A percentile compares a stretch with the other conserved stretches of the same genome.
Conservation (phyloP, 2,329 filamentous ascomycete species). For the Daldinia eschscholtzii region DNA sequence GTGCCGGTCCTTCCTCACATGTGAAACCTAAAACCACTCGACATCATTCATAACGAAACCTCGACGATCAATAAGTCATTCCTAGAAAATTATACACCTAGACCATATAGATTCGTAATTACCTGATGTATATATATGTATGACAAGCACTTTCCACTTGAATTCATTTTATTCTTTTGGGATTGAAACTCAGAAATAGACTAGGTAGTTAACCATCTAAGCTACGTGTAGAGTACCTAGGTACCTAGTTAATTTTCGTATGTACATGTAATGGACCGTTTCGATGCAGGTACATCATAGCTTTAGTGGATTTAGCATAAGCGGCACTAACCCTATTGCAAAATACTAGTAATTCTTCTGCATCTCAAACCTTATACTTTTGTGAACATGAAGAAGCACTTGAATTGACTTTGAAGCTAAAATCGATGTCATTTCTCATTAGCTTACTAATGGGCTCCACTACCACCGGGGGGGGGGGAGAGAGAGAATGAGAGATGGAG, state of each 20-base stretch:
- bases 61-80: constrained; percentile 7
- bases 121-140: background rate
- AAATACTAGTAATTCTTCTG: too few relatives aligned
- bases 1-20: constrained; percentile 26
- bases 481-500: background rate
- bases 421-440: background rate
- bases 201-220: background rate
- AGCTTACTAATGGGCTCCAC: background rate
- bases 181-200: background rate
- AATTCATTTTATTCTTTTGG: background rate
- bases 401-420: background rate
- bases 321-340: too few relatives aligned
- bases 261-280: too few relatives aligned
- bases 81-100: background rate
- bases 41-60: constrained; percentile 3
- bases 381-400: background rate
- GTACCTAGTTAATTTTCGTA: too few relatives aligned
- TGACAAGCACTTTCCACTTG: background rate
- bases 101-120: background rate
- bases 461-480: background rate
- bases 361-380: background rate
- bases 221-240: too few relatives aligned
- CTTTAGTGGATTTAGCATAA: too few relatives aligned
- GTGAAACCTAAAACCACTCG: constrained; percentile 36
- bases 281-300: too few relatives aligned